Conservation (phyloP, 148 eudicot genomes). For the Chenopodium quinoa region DNA sequence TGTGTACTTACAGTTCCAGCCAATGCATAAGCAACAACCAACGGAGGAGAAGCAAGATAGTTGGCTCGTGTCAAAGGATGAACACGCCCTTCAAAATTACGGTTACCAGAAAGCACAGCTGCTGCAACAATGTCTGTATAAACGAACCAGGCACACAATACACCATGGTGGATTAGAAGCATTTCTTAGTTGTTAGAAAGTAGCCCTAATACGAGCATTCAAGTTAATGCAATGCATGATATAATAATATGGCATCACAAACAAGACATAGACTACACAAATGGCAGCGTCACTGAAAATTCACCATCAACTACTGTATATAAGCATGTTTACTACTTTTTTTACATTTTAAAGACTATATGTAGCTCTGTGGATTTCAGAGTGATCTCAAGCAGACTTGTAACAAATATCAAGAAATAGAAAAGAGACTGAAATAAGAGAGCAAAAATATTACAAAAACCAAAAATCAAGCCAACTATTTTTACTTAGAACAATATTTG, state of each 20-base stretch:
- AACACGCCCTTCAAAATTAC: constrained; percentile 99
- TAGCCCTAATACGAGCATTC: background rate
- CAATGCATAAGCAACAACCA: constrained; percentile 96
- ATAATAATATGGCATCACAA: too few species aligned
- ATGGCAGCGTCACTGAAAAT: background rate
- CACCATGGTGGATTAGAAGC: background rate
- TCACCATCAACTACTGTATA: background rate
- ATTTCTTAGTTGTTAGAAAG: background rate
- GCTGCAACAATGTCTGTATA: constrained; percentile 78
- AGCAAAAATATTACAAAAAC: too few species aligned
- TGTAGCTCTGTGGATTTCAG: background rate
- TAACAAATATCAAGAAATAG: background rate
- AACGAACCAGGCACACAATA: constrained; percentile 11
- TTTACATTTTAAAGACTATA: background rate
- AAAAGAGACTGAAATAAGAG: background rate
- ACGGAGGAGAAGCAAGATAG: constrained; percentile 95
- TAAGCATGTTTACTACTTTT: background rate
- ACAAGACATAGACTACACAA: background rate
- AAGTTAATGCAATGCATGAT: background rate
- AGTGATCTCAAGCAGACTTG: background rate
- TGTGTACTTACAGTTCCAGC: constrained; percentile 82
- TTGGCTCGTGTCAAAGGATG: constrained; percentile 94
- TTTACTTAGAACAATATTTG: too few species aligned
- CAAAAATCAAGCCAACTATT: too few species aligned
- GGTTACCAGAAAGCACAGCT: constrained; percentile 97